Percentiles rank a stretch among this genome's conserved stretches.
These are phyloP conservation scores for Byssoonygena ceratinophila DNA, from an alignment of 2,329 filamentous ascomycete genomes.

Conservation along the genomic window DNA sequence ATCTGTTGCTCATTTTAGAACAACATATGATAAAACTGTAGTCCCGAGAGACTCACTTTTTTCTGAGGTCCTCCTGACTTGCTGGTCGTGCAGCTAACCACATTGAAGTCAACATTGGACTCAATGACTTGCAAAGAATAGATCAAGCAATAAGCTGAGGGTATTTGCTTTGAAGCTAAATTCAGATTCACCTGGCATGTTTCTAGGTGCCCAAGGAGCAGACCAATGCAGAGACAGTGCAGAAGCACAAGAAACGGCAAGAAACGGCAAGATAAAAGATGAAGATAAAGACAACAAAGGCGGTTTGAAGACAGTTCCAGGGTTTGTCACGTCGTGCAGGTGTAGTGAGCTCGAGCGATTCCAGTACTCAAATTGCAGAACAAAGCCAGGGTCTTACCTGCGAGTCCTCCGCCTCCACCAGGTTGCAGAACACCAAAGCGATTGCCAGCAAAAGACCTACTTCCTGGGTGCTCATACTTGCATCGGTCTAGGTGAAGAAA, in stretches of 20 bases:
- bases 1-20: constrained; percentile 26
- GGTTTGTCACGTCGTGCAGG: too few species aligned
- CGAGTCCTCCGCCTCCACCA: constrained; percentile 16
- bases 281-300: too few species aligned
- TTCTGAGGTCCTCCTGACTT: constrained; percentile 3
- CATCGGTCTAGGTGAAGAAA: constrained; percentile 42
- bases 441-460: constrained; percentile 15
- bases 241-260: not conserved
- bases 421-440: constrained; percentile 47
- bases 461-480: constrained; percentile 50
- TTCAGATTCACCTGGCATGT: too few species aligned
- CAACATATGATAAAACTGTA: not conserved
- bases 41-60: not conserved
- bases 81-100: not conserved
- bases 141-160: not conserved
- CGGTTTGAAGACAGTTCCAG: too few species aligned
- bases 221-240: too few species aligned
- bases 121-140: not conserved
- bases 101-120: not conserved
- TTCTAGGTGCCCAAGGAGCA: too few species aligned
- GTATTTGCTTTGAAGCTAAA: too few species aligned
- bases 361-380: too few species aligned
- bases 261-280: too few species aligned
- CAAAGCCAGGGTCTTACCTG: constrained; percentile 14
- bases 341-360: too few species aligned